phyloP scores from a whole-genome alignment of 116 monocot genomes.

The Cymodocea nodosa region DNA sequence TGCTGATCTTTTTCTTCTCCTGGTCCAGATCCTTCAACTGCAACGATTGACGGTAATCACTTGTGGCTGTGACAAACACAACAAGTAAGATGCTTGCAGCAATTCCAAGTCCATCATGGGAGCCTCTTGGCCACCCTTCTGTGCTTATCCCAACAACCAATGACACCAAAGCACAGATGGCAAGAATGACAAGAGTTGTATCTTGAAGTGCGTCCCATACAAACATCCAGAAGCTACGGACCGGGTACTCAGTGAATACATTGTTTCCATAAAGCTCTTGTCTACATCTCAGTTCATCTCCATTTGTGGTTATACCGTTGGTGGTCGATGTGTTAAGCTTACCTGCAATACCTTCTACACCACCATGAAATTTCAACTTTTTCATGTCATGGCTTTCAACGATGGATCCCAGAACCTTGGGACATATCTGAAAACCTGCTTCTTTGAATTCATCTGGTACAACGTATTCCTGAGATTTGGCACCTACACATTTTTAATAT shows the following conservation, averaged over 20 bases:
- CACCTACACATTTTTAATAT: slow-evolving; percentile 15
- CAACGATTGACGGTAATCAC: slow-evolving; percentile 61
- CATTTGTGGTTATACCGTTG: slow-evolving; percentile 21
- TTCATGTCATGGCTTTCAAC: slow-evolving; percentile 38
- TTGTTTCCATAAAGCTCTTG: slow-evolving; percentile 38
- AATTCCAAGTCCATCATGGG: slow-evolving; percentile 53
- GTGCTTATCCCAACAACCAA: slow-evolving; percentile 30
- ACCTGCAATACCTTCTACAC: slow-evolving; percentile 26
- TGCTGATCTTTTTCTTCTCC: slow-evolving; percentile 69
- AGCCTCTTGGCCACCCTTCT: slow-evolving; percentile 52
- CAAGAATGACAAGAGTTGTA: slow-evolving; percentile 38
- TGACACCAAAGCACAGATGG: slow-evolving; percentile 30
- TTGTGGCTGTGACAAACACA: slow-evolving; percentile 65
- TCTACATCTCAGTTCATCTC: slow-evolving; percentile 13
- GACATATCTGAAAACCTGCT: slow-evolving; percentile 38
- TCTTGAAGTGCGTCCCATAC: slow-evolving; percentile 44
- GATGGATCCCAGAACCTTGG: slow-evolving; percentile 35
- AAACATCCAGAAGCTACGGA: slow-evolving; percentile 30
- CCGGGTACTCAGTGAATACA: slow-evolving; percentile 25
- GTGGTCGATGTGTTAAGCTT: slow-evolving; percentile 31
- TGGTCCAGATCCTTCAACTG: slow-evolving; percentile 79
- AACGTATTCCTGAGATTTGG: slow-evolving; percentile 21
- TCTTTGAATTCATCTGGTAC: slow-evolving; percentile 35
- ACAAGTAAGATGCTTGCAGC: slow-evolving; percentile 45
- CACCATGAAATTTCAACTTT: slow-evolving; percentile 32